Percentiles rank a stretch among this genome's conserved stretches.
These are phyloP conservation scores for Ophiostoma perfectum DNA, from an alignment of 2,329 filamentous ascomycete genomes.

Conservation along the genomic window DNA sequence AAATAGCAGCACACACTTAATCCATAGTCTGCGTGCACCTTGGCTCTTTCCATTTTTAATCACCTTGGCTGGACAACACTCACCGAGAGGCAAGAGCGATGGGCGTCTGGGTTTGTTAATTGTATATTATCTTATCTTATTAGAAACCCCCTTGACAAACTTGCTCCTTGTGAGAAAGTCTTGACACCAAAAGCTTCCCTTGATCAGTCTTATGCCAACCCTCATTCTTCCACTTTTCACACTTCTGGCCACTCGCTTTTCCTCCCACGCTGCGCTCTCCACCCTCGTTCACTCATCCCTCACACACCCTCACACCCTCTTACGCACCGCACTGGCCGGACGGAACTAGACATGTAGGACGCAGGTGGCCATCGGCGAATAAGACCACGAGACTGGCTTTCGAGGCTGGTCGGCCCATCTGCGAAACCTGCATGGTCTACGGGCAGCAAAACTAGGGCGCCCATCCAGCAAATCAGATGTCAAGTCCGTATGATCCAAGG, in stretches of 20 bases:
- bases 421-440: slow-evolving; percentile 21
- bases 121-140: not conserved
- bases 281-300: slow-evolving; percentile 7
- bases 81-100: slow-evolving; percentile 8
- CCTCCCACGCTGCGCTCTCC: slow-evolving; percentile 17
- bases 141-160: too few relatives aligned
- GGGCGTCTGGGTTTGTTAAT: not conserved
- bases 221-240: not conserved
- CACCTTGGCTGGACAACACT: not conserved
- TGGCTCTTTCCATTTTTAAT: not conserved
- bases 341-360: slow-evolving; percentile 22
- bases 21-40: slow-evolving; percentile 2
- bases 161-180: not conserved
- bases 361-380: slow-evolving; percentile 22
- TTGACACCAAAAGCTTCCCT: not conserved
- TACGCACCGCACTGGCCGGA: slow-evolving; percentile 18
- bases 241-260: slow-evolving; percentile 6
- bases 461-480: not conserved
- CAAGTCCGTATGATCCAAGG: not conserved
- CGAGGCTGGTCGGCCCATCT: slow-evolving; percentile 22
- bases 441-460: slow-evolving; percentile 1
- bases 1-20: slow-evolving; percentile 8
- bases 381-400: slow-evolving; percentile 18
- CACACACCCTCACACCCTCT: slow-evolving; percentile 17
- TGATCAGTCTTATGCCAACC: not conserved